Evolutionary conservation across 208 protist species (phyloP), one percentile per base, ranked within the genome.

Genomic region (Leishmania martiniquensis): DNA sequence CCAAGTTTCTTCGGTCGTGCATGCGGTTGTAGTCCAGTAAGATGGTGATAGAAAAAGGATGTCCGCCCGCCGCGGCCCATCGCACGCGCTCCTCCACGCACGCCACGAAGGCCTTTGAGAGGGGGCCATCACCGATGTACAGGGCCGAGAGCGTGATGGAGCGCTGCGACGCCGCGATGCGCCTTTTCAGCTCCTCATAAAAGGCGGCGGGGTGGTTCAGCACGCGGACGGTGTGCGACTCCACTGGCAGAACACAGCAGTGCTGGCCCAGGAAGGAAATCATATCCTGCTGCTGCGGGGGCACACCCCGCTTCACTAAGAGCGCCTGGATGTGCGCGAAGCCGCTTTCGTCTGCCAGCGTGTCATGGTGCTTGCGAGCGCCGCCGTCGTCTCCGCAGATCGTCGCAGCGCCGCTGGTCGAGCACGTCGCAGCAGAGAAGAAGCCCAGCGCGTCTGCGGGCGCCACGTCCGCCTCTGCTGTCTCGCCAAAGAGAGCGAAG

Each of bases 1-100:
- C 54, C 25, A 96, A 72, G 75, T 94, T 94, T 44, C 73, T 76
- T 25, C 85, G 77, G 66, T 91, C 84, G 55, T 88, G 89, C 93
- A 96, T 96, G 60, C 93, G 93, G 72, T 94, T 93, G 82, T 94
- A 93, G 77, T 97, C 93, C 15, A 97, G 83, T 15, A 97, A 69
- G 22, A 96, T 83, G 10, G 78, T 88, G 51, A 96, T 71, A 20
- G 82, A 75, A 49, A 96, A 87, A 5, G 85, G 49, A 29, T 72
- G 71, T 1, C 72, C 77, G 6, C 44, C n/a, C 7, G 73, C 67
- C 3, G 69, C 76, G 0, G 80, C 76, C 76, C 86, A 85, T 60
- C 72, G 69, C 10, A 92, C 86, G 63, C 88, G 85, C 44, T 91
- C 73, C 72, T 90, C 84, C 52, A 96, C 54, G 63, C 82, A 88